phyloP scores from a whole-genome alignment of 208 protist genomes.

The Porcisia hertigi region DNA sequence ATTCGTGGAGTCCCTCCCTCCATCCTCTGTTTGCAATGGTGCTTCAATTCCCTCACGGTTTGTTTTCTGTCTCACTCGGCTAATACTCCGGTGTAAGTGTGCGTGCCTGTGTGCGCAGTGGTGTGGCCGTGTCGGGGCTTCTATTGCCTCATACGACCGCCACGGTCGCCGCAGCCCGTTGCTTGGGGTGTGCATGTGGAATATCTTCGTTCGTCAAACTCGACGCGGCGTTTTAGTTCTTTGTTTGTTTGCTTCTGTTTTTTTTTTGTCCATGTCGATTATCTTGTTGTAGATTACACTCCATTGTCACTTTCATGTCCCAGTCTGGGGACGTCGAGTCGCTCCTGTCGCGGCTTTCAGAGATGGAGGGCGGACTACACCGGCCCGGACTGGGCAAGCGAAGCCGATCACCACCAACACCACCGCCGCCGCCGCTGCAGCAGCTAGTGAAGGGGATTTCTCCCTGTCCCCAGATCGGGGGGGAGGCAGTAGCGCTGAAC shows the following conservation, averaged over 20 bases:
- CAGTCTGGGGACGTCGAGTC: constrained; percentile 11
- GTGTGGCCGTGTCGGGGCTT: neutral
- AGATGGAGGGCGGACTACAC: constrained; percentile 6
- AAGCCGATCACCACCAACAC: too few species aligned
- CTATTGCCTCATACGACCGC: neutral
- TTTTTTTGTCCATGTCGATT: too few species aligned
- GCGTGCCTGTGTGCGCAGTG: neutral
- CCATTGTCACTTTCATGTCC: constrained; percentile 8
- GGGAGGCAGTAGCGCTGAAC: neutral
- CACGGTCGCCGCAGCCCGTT: neutral
- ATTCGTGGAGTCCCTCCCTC: neutral
- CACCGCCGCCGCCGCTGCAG: neutral
- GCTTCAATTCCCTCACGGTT: too few species aligned
- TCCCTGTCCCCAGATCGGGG: neutral
- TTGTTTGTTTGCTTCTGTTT: too few species aligned
- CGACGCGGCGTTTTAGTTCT: too few species aligned
- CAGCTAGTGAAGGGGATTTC: neutral
- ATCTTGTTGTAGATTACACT: neutral
- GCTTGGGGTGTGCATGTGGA: neutral
- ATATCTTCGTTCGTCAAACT: too few species aligned
- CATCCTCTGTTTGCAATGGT: neutral
- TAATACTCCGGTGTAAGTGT: neutral
- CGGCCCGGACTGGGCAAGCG: too few species aligned
- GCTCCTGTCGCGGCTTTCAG: constrained; percentile 11
- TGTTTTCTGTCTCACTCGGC: neutral